phyloP scores from a whole-genome alignment of 768 basidiomycete species.

The Trametopsis cervina region DNA sequence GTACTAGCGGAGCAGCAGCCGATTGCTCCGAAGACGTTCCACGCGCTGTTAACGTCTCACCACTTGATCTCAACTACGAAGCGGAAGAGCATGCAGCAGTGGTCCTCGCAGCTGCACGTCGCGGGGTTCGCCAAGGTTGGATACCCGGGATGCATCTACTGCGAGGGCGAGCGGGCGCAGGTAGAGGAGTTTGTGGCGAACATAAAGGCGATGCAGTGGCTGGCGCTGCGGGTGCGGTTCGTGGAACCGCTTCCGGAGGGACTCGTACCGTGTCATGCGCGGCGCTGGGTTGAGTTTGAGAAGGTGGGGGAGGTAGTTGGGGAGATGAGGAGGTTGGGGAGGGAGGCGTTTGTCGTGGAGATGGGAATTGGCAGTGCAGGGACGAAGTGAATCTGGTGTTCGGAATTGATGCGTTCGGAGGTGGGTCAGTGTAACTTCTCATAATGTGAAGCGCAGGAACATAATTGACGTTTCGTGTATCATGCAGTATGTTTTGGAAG shows the following conservation, averaged over 20 bases:
- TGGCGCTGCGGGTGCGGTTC: conserved; percentile 59
- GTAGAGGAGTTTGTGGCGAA: conserved; percentile 60
- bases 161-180: conserved; percentile 43
- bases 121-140: conserved; percentile 70
- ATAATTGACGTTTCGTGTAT: too few species aligned
- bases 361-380: conserved; percentile 54
- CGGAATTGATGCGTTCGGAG: too few species aligned
- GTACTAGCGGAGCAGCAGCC: background rate
- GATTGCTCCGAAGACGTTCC: conserved; percentile 27
- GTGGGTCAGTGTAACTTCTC: too few species aligned
- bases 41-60: conserved; percentile 68
- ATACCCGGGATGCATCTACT: conserved; percentile 71
- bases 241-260: conserved; percentile 36
- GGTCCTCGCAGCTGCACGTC: conserved; percentile 48
- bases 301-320: conserved; percentile 66
- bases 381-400: background rate
- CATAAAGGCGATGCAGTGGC: conserved; percentile 74
- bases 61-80: conserved; percentile 62
- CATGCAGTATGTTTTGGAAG: too few species aligned
- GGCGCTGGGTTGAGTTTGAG: conserved; percentile 54
- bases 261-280: conserved; percentile 3
- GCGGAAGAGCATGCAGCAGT: conserved; percentile 47
- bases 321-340: conserved; percentile 52
- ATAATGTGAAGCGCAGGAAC: too few species aligned
- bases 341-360: conserved; percentile 49